Percentiles rank a stretch among this genome's conserved stretches.
phyloP scores from a whole-genome alignment of 805 yeast species.

The Cyberlindnera mississippiensis region DNA sequence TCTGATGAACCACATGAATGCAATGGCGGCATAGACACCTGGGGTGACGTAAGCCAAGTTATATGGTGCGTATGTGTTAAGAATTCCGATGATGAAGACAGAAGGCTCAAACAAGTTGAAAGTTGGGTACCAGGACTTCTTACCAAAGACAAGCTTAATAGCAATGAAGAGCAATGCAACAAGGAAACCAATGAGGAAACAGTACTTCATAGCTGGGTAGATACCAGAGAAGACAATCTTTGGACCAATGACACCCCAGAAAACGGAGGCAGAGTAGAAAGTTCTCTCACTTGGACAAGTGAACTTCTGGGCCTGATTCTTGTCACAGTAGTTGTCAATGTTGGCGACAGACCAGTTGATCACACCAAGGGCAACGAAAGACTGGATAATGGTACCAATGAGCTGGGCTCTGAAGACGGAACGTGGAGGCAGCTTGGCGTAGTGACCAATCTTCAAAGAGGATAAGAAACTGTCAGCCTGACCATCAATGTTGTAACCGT shows the following conservation, averaged over 20 bases:
- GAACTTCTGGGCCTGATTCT: conserved; percentile 36
- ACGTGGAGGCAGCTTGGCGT: conserved; percentile 54
- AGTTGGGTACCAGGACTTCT: conserved; percentile 8
- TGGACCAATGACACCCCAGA: conserved; percentile 56
- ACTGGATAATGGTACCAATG: conserved; percentile 31
- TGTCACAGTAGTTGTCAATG: conserved; percentile 33
- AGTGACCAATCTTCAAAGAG: conserved; percentile 41
- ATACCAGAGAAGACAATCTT: conserved; percentile 51
- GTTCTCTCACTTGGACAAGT: conserved; percentile 38
- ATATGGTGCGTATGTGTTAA: conserved; percentile 45
- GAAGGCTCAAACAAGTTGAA: conserved; percentile 41
- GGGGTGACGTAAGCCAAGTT: conserved; percentile 38
- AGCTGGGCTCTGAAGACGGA: conserved; percentile 49
- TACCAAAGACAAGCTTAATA: conserved; percentile 25
- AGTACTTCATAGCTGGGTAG: conserved; percentile 60
- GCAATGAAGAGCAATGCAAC: conserved; percentile 30
- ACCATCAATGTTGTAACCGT: conserved; percentile 56
- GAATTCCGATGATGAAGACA: conserved; percentile 48
- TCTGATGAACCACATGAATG: conserved; percentile 42
- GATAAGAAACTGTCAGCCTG: conserved; percentile 61
- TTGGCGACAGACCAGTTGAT: conserved; percentile 34
- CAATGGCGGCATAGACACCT: conserved; percentile 29
- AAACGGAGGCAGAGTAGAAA: conserved; percentile 38
- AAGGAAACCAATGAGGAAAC: conserved; percentile 55
- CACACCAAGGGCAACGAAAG: conserved; percentile 30